Evolutionary conservation across 176 grass and related monocot genomes (phyloP).

Genomic region (Carex myosuroides): DNA sequence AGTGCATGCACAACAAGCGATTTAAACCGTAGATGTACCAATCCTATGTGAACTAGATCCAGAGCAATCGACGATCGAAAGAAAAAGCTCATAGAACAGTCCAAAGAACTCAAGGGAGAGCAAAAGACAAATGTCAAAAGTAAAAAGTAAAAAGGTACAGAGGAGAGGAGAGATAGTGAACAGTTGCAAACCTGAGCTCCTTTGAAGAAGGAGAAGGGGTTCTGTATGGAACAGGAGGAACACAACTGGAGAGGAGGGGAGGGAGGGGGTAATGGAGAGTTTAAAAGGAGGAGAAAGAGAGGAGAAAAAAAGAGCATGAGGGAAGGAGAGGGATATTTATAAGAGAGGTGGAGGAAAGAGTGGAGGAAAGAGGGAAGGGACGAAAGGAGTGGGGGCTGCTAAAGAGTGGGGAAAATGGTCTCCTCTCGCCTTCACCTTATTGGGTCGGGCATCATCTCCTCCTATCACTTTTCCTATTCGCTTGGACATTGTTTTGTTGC

Average conservation of each 20-base stretch:
- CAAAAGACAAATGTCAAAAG: neutral
- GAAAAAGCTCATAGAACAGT: neutral
- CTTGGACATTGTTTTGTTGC: neutral
- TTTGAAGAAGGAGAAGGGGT: neutral
- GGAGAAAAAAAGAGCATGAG: conserved; percentile 17
- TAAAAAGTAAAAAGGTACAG: neutral
- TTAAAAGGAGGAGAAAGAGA: conserved; percentile 1
- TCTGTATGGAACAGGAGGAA: neutral
- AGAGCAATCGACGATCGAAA: neutral
- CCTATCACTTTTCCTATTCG: neutral
- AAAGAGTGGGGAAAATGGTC: conserved; percentile 6
- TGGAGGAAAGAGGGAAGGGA: neutral
- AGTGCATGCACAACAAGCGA: conserved; percentile 4
- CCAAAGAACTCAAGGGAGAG: neutral
- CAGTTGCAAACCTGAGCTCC: conserved; percentile 14
- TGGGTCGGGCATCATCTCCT: neutral
- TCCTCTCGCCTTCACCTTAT: neutral
- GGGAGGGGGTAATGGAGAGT: conserved; percentile 4
- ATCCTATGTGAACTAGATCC: neutral
- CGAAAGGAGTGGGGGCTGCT: conserved; percentile 2
- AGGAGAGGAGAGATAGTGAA: neutral
- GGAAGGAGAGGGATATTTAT: conserved; percentile 17
- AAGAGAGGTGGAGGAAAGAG: conserved; percentile 14
- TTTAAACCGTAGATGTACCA: neutral
- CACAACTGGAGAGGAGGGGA: neutral